Conservation (phyloP, 768 basidiomycete species). For the Pleurotus pulmonarius region DNA sequence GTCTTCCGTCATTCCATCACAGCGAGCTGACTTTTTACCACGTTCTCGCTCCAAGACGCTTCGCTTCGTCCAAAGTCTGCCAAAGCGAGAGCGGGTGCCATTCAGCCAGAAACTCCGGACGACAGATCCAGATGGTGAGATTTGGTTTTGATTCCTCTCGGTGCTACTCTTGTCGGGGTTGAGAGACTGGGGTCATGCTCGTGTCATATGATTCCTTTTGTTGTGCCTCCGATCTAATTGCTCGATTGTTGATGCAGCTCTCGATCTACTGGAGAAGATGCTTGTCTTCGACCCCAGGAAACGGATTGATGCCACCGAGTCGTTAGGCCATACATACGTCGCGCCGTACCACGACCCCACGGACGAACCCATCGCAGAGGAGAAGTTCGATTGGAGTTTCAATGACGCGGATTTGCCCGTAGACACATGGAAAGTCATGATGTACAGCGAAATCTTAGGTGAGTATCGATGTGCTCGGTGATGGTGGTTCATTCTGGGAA, state of each 20-base stretch:
- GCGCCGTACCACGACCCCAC: constrained; percentile 98
- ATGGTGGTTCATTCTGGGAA: neutral
- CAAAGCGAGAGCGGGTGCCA: constrained; percentile 93
- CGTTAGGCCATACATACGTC: constrained; percentile 91
- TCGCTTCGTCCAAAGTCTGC: constrained; percentile 96
- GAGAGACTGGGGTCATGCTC: neutral
- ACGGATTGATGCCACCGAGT: constrained; percentile 90
- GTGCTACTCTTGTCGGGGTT: neutral
- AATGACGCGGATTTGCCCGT: constrained; percentile 98
- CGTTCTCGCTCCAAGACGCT: constrained; percentile 61
- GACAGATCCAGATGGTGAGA: constrained; percentile 79
- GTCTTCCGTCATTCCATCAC: too few relatives aligned
- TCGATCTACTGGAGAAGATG: constrained; percentile 98
- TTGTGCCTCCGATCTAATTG: neutral
- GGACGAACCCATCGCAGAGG: constrained; percentile 90
- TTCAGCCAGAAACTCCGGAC: constrained; percentile 92
- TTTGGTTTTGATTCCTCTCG: neutral
- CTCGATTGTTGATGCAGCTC: constrained; percentile 43
- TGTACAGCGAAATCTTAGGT: constrained; percentile 99
- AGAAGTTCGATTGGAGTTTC: constrained; percentile 99
- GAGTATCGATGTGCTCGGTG: constrained; percentile 18
- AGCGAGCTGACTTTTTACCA: neutral
- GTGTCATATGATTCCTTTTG: neutral
- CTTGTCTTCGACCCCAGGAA: constrained; percentile 97
- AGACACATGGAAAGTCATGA: constrained; percentile 99